Evolutionary conservation across 129 eudicot genomes (phyloP).

Genomic region (Deinandra increscens): DNA sequence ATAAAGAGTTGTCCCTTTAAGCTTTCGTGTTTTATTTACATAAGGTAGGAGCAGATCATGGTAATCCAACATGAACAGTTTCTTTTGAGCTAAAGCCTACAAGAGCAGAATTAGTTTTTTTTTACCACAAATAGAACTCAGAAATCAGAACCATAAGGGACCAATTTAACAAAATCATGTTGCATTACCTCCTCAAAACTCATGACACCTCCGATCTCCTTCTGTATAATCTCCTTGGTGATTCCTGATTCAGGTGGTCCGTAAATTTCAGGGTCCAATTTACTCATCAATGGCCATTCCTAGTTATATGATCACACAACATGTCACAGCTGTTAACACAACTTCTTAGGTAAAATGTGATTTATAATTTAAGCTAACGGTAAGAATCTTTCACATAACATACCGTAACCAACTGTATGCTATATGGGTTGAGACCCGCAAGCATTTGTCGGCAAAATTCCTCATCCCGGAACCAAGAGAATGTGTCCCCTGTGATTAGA

Average conservation of each 20-base stretch:
- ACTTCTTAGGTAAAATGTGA: not conserved
- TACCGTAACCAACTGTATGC: slow-evolving; percentile 67
- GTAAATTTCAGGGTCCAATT: slow-evolving; percentile 58
- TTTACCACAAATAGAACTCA: too few relatives aligned
- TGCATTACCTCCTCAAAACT: slow-evolving; percentile 53
- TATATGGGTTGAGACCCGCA: slow-evolving; percentile 72
- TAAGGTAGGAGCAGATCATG: slow-evolving; percentile 68
- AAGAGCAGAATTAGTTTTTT: not conserved
- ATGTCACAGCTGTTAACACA: too few relatives aligned
- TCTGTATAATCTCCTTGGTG: slow-evolving; percentile 54
- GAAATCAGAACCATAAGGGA: too few relatives aligned
- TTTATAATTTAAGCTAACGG: slow-evolving; percentile 9
- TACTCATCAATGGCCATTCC: slow-evolving; percentile 89
- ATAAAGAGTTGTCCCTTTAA: slow-evolving; percentile 56
- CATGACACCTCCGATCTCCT: slow-evolving; percentile 49
- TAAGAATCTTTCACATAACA: too few relatives aligned
- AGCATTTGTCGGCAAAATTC: slow-evolving; percentile 74
- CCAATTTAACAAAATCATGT: not conserved
- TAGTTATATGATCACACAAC: slow-evolving; percentile 53
- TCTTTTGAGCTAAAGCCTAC: slow-evolving; percentile 69
- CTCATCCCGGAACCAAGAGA: slow-evolving; percentile 80
- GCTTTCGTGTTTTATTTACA: slow-evolving; percentile 53
- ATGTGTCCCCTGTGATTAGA: slow-evolving; percentile 72
- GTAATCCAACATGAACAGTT: slow-evolving; percentile 65
- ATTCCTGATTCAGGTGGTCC: slow-evolving; percentile 76